Base-by-base conservation (phyloP, 805 yeast species). In the Cyberlindnera mrakii region DNA sequence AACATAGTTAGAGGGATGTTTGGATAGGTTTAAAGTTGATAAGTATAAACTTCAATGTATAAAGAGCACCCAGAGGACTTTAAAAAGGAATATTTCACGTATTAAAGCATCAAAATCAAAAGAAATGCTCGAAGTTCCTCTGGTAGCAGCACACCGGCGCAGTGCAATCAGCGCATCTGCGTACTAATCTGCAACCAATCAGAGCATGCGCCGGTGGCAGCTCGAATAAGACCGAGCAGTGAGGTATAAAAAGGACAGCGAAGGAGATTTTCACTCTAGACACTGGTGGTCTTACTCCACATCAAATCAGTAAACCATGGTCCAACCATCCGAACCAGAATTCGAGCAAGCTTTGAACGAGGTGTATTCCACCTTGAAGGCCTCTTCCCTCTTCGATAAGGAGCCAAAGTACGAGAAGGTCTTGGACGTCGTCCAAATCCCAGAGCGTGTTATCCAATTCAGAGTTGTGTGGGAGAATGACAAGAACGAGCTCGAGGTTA, bases 401-500 rank as follows among this genome's bases (percentile, higher is more conserved):
- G 81, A 85, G 65, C 99, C 99, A 59, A 82, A 88, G 66, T 88
- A 88, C 66, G 82, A 85, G 71, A 82, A 80, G 65, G 93, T 87
- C 41, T 76, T 91, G 51, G 88, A 91, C 45, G 89, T 91, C 52
- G 85, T 90, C 50, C 85, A 96, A 41, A 79, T 90, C 48, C 99
- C 99, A 54, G 98, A 91, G 77, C 83, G 98, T 72, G 74, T 89
- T 59, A 81, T 93, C 65, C 96, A 89, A 71, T 91, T 91, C 85
- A 84, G 98, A 74, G 98, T 93, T 45, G 78, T 84, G 44, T 91
- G 99, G 99, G 97, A 93, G 73, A 87, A 91, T 65, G 99, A 93
- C 74, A 72, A 81, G 57, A 96, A 96, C 59, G 82, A 77, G 61
- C 72, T 86, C 63, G 91, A 89, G 74, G 95, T 91, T 54, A 93